Conservation (phyloP, 169 alveolate genomes). For the Perkinsus chesapeaki region DNA sequence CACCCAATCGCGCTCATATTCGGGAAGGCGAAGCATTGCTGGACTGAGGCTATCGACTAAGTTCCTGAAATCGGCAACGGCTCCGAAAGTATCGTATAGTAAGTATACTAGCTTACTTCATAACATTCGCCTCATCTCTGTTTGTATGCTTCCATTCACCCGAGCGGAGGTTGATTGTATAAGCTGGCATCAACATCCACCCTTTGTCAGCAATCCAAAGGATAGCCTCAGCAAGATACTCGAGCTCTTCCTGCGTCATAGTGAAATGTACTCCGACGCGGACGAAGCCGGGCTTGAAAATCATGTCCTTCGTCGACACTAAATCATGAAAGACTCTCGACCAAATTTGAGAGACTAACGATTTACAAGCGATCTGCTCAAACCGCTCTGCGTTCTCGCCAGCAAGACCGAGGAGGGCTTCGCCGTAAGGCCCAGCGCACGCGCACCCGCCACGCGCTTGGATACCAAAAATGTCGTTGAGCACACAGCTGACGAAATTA, state of each 20-base stretch:
- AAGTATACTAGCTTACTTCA: neutral
- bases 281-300: slow-evolving; percentile 82
- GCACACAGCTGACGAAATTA: slow-evolving; percentile 72
- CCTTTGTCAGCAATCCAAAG: slow-evolving; percentile 75
- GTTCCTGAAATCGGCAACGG: neutral
- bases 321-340: slow-evolving; percentile 11
- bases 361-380: neutral
- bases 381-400: neutral
- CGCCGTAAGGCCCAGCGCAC: slow-evolving; percentile 86
- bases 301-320: slow-evolving; percentile 67
- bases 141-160: slow-evolving; percentile 52
- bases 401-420: slow-evolving; percentile 63
- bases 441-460: slow-evolving; percentile 87
- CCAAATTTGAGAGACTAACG: neutral
- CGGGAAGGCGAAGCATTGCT: neutral
- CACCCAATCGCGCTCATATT: neutral
- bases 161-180: slow-evolving; percentile 57
- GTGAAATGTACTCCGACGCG: slow-evolving; percentile 78
- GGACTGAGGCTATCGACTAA: neutral
- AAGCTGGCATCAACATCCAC: slow-evolving; percentile 69
- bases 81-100: neutral
- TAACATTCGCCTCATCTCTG: neutral
- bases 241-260: slow-evolving; percentile 57
- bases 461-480: slow-evolving; percentile 87
- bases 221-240: slow-evolving; percentile 47